Evolutionary conservation across 768 basidiomycete species (phyloP), one percentile per base, ranked within the genome.

Genomic region (Gautieria morchelliformis): DNA sequence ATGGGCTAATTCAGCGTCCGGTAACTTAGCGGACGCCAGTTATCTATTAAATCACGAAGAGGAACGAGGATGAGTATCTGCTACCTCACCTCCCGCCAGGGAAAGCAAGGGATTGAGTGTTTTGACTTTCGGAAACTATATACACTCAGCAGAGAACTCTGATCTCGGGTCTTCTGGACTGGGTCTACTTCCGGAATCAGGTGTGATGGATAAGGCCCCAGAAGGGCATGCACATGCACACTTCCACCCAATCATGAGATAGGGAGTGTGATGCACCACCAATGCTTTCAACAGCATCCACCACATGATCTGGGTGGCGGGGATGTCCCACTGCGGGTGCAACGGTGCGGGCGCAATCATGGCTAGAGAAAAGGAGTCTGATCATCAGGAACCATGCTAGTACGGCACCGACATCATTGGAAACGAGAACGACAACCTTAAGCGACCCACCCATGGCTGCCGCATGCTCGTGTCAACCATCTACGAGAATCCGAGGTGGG

Each of bases 381-480:
- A 88, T 69, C 42, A 89, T 71, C 51, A 88, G 77, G 73, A 87
- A 89, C 82, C 83, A 85, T 22, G 87, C 87, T 1, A 89, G 76
- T 12, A 87, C 60, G 1, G 85, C 82, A 4, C 84, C 85, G 15
- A 85, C n/a, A n/a, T n/a, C 82, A 15, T 88, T 85, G 24, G 84
- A 78, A 75, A n/a, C n/a, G n/a, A n/a, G n/a, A 81, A 27, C 27
- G 27, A 27, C 65, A 57, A 86, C 86, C 1, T 83, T 84, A 24
- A 83, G 77, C 27, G 78, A 76, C 1, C 84, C 86, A 41, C 84
- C 79, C 77, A 78, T 83, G 33, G 76, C 56, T 44, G 0, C 20
- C 2, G 32, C 14, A 30, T 52, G 32, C 22, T 48, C 46, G 15
- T 15, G 22, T 27, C 50, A 52, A 20, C 12, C 77, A 1, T 85